A percentile compares a stretch with the other conserved stretches of the same genome.
These are phyloP conservation scores for Biancaea sappan DNA, from an alignment of 306 rosid species.

Conservation along the genomic window DNA sequence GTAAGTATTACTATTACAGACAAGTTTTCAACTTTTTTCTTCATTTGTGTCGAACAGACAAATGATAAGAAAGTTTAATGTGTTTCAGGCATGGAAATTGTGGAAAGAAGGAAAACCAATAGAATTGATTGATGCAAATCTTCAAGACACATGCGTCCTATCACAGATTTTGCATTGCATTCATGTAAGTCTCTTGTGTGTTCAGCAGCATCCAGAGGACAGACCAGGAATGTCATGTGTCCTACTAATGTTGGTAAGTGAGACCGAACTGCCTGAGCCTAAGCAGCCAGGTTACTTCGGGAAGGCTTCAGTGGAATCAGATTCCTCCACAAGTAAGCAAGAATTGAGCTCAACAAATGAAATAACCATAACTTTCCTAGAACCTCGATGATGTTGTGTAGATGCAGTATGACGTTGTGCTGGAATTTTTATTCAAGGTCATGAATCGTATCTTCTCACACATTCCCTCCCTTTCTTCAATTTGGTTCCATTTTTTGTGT, in stretches of 20 bases:
- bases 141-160: conserved; percentile 28
- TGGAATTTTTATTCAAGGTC: conserved; percentile 10
- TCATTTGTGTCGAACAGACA: neutral
- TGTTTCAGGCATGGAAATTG: conserved; percentile 62
- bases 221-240: conserved; percentile 50
- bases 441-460: conserved; percentile 5
- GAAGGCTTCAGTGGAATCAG: conserved; percentile 28
- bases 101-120: conserved; percentile 58
- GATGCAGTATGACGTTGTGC: neutral
- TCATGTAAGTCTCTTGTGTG: conserved; percentile 69
- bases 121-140: conserved; percentile 49
- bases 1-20: conserved; percentile 40
- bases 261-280: conserved; percentile 49
- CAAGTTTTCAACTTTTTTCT: neutral
- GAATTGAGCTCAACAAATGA: conserved; percentile 45
- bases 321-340: conserved; percentile 41
- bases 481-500: neutral
- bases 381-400: conserved; percentile 49
- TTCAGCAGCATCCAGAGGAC: conserved; percentile 58
- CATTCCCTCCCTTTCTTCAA: neutral
- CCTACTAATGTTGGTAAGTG: conserved; percentile 56
- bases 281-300: conserved; percentile 59
- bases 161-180: conserved; percentile 55
- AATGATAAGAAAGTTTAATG: conserved; percentile 1
- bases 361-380: conserved; percentile 42